phyloP scores from a whole-genome alignment of 1,284 basidiomycete species.

The Fomitopsis betulina region DNA sequence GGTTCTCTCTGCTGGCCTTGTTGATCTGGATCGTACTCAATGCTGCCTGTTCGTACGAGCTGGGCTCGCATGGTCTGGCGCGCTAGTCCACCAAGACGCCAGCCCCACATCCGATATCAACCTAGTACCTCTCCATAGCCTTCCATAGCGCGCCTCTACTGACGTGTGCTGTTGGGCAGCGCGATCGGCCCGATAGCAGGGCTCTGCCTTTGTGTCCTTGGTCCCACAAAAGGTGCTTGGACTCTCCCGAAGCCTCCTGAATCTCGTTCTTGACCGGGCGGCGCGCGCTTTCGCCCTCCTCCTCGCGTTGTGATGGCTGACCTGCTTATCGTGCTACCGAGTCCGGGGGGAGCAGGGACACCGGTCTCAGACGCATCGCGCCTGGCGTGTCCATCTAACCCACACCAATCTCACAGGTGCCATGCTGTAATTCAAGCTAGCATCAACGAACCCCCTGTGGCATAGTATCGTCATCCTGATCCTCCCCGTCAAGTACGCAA shows the following conservation, averaged over 20 bases:
- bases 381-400: background rate
- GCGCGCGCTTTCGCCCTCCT: no score
- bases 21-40: constrained; percentile 1
- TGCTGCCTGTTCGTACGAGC: background rate
- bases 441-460: background rate
- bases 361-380: background rate
- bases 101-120: background rate
- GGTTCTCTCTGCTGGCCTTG: background rate
- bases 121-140: no score
- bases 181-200: background rate
- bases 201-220: background rate
- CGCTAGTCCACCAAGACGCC: background rate
- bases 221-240: no score
- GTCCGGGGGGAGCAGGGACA: background rate
- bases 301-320: no score
- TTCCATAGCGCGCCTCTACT: background rate
- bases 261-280: no score
- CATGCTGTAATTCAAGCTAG: background rate
- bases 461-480: background rate
- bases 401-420: background rate
- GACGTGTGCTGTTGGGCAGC: background rate
- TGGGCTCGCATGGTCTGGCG: no score
- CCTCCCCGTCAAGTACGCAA: background rate
- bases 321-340: background rate
- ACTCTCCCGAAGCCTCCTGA: no score